Evolutionary conservation across 768 basidiomycete genomes (phyloP).

Genomic region (Psilocybe subaeruginosa): DNA sequence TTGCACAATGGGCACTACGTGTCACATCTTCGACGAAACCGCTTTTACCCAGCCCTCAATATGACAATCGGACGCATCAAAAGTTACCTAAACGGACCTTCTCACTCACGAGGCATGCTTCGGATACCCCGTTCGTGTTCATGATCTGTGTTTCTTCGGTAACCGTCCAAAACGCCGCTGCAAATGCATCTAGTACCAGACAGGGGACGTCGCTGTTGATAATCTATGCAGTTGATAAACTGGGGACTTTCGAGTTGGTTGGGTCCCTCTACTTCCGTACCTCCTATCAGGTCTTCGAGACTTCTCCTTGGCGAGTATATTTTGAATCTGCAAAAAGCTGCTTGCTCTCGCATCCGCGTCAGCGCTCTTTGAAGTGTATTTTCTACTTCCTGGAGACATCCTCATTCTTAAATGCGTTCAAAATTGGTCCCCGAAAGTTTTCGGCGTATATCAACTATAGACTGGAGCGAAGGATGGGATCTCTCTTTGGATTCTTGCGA

Average conservation of each 20-base stretch:
- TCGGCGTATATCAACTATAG: conserved; percentile 5
- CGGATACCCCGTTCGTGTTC: not conserved
- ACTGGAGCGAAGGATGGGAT: not conserved
- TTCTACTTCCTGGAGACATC: conserved; percentile 3
- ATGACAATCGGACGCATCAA: not conserved
- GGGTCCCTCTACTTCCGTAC: conserved; percentile 4
- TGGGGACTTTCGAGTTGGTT: conserved; percentile 2
- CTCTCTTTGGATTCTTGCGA: conserved; percentile 23
- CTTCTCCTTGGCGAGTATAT: not conserved
- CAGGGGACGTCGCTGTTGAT: not conserved
- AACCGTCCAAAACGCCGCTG: not conserved
- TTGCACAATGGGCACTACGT: conserved; percentile 8
- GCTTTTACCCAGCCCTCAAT: not conserved
- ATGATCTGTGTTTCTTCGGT: conserved; percentile 1
- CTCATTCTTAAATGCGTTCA: not conserved
- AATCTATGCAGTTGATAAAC: conserved; percentile 9
- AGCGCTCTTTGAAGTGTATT: not conserved
- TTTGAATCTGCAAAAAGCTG: not conserved
- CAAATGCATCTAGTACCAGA: not conserved
- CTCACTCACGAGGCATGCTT: not conserved
- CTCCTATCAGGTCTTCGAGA: not conserved
- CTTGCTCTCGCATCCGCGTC: conserved; percentile 2
- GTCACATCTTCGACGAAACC: not conserved
- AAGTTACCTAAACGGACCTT: not conserved
- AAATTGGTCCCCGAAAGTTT: not conserved